Conservation (phyloP, 2,329 filamentous ascomycete genomes). For the Aureobasidium leucospermi region DNA sequence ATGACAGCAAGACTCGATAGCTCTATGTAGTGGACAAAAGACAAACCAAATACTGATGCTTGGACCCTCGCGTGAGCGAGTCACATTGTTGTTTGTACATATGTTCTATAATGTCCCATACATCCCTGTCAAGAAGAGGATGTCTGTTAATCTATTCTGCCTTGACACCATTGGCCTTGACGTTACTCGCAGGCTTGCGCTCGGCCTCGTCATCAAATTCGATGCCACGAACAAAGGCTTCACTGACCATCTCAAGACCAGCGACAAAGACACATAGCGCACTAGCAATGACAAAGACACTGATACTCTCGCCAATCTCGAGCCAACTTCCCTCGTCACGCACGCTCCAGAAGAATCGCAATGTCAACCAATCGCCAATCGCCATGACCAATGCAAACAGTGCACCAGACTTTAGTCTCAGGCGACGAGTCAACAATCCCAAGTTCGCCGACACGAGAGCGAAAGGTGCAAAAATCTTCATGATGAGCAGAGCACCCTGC, state of each 20-base stretch:
- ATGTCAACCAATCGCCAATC: conserved; percentile 80
- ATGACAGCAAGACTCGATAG: background rate
- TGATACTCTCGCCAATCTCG: conserved; percentile 95
- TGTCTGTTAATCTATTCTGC: background rate
- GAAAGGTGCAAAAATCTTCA: conserved; percentile 92
- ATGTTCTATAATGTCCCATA: background rate
- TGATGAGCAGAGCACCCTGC: conserved; percentile 75
- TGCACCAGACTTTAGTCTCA: conserved; percentile 79
- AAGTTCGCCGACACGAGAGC: conserved; percentile 86
- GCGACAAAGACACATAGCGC: conserved; percentile 85
- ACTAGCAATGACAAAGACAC: conserved; percentile 89
- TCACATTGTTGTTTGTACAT: background rate
- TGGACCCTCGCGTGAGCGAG: background rate
- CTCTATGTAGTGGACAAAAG: background rate
- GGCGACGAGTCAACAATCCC: conserved; percentile 78
- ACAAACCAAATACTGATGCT: background rate
- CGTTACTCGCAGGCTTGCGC: background rate
- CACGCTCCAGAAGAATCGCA: conserved; percentile 97
- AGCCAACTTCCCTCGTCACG: conserved; percentile 95
- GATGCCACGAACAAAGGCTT: conserved; percentile 72
- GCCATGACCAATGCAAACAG: conserved; percentile 94
- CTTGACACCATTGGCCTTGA: conserved; percentile 3
- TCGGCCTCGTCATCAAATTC: conserved; percentile 46
- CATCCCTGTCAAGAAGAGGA: background rate
- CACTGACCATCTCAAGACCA: conserved; percentile 75